Percentiles rank a stretch among this genome's conserved stretches.
Conservation (phyloP, 2,329 filamentous ascomycete genomes). For the Metarhizium anisopliae region DNA sequence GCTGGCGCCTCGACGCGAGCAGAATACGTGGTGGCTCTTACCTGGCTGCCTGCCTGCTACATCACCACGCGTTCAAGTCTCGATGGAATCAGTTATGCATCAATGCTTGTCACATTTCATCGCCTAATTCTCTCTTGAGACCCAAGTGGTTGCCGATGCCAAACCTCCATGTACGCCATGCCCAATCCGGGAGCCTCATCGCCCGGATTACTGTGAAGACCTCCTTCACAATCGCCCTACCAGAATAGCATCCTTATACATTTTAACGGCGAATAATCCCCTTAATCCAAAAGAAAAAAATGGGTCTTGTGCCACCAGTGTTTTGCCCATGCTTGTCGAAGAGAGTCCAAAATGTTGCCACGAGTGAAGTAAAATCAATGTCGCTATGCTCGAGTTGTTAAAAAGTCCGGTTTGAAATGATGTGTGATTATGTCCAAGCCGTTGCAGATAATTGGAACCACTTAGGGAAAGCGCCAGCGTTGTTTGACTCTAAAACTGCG, state of each 20-base stretch:
- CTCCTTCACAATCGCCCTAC: no score
- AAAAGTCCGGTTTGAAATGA: neutral
- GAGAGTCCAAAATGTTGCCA: neutral
- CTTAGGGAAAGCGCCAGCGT: conserved; percentile 3
- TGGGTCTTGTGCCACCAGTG: neutral
- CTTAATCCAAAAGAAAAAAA: neutral
- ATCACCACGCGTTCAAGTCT: neutral
- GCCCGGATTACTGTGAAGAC: neutral
- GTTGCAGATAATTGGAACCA: neutral
- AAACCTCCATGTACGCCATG: neutral
- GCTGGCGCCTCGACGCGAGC: no score
- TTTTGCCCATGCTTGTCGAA: neutral
- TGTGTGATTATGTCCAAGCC: neutral
- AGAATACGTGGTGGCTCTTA: no score
- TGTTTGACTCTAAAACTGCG: conserved; percentile 3
- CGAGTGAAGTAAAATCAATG: neutral
- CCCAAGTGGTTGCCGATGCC: neutral
- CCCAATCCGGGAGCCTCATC: neutral
- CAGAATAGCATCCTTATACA: no score
- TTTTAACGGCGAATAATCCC: no score
- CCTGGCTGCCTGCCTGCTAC: neutral
- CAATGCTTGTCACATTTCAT: neutral
- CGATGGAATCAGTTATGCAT: neutral
- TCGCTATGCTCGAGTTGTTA: neutral
- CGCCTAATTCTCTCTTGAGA: neutral